A percentile compares a stretch with the other conserved stretches of the same genome.
phyloP scores from a whole-genome alignment of 306 rosid genomes.

The Rosa rugosa region DNA sequence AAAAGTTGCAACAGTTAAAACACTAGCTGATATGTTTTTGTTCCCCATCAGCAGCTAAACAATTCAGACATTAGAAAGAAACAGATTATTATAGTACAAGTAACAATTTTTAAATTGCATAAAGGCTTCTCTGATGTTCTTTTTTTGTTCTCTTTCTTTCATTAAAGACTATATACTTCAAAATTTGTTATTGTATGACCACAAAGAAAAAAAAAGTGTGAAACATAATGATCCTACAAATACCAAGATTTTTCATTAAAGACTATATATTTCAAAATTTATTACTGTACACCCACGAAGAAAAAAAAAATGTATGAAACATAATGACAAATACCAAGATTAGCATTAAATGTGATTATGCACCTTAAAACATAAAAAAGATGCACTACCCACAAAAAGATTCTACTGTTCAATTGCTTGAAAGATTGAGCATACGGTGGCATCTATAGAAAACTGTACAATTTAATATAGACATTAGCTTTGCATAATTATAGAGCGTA shows the following conservation, averaged over 20 bases:
- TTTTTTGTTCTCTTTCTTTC: no score
- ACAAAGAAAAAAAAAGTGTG: background rate
- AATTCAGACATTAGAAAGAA: conserved; percentile 17
- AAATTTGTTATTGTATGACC: background rate
- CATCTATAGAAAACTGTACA: background rate
- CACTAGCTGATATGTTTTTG: conserved; percentile 88
- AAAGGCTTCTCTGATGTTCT: background rate
- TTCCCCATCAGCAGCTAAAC: conserved; percentile 92
- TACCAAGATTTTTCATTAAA: no score
- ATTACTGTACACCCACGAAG: no score
- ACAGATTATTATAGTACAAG: conserved; percentile 10
- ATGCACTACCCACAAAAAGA: no score
- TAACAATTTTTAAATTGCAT: conserved; percentile 7
- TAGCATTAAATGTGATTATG: no score
- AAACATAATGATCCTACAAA: conserved; percentile 38
- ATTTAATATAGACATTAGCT: background rate
- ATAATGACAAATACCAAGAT: no score
- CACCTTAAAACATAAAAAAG: no score
- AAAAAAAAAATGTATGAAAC: no score
- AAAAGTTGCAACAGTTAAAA: conserved; percentile 66
- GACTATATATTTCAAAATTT: no score
- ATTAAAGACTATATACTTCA: background rate
- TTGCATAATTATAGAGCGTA: conserved; percentile 21
- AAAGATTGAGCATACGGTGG: no score
- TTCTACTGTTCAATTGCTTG: no score